Evolutionary conservation across 2,329 filamentous ascomycete species (phyloP), one percentile per base, ranked within the genome.

Genomic region (Colletotrichum eremochloae): DNA sequence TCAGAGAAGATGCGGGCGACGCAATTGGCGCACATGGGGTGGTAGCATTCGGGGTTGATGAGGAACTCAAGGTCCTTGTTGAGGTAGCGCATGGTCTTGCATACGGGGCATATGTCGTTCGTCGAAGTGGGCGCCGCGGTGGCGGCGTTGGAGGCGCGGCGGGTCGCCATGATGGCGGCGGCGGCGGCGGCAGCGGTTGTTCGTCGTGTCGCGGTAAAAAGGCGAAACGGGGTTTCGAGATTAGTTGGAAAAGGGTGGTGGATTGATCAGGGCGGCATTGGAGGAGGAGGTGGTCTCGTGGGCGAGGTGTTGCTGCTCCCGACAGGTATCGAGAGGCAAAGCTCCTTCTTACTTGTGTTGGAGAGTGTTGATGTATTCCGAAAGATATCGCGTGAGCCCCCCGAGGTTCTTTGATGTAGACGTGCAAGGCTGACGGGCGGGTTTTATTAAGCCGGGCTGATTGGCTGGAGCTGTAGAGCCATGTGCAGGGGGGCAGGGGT

Each of bases 1-100:
- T 94, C 92, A 46, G 93, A 93, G 87, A 98, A 99, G 77, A 98
- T 94, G 68, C 96, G 93, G 82, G 96, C 93, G 53, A 98, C 95
- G 85, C 96, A 99, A 69, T 94, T 95, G 81, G 94, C 93, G 86
- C 96, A 99, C 94, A 99, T 98, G 76, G 94, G 94, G 87, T 99
- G 96, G 86, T 99, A 99, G 89, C 96, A 99, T 86, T 97, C 95
- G 11, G 96, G 94, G 82, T 98, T 98, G 85, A 99, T 95, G 77
- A 96, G 93, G 84, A 99, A 98, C 75, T 92, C 89, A 89, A 99
- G 95, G 84, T 95, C 92, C 73, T 91, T 92, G 86, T 98, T 98
- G 78, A 98, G 92, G 86, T 98, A 98, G 75, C 95, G 94, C 72
- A 94, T 94, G 72, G 95, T 97, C 84, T 98, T 98, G 92, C 96